Evolutionary conservation across 441 rosid genomes (phyloP), one percentile per base, ranked within the genome.

Genomic region (Dalechampia spathulata): DNA sequence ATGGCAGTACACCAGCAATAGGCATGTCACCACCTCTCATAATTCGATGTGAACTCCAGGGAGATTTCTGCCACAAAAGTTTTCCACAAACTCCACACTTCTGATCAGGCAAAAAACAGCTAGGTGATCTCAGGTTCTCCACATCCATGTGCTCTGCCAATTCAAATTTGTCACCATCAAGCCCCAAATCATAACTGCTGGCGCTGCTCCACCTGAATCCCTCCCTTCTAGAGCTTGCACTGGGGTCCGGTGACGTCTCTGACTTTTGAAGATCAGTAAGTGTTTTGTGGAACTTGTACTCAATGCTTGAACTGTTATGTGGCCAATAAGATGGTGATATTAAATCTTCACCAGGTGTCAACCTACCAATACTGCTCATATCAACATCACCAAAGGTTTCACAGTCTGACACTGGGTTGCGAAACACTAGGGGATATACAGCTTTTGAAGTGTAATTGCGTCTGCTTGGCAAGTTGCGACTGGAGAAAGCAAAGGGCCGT

Each of bases 41-140:
- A 42, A 83, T 82, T 42, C 88, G 81, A 52, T 78, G 72, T 3
- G 93, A 82, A 63, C 93, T 76, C 96, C 98, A 91, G 15, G 95
- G 95, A 9, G 98, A 91, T 63, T 72, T 91, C 61, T 87, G 95
- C 58, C 73, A 76, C 58, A 91, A 45, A 23, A 75, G 72, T 45
- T 82, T 91, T 38, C 77, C 75, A 60, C 98, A 91, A 61, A 86
- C 71, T 38, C 87, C 89, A 46, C 98, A 91, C 67, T 78, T 90
- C n/a, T 80, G 78, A 41, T 74, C 73, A 6, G 58, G 42, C 43
- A 23, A 48, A 45, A 62, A 60, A 22, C 57, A 67, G 16, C 45
- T 17, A 37, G 80, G 82, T 25, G 68, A 66, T 57, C 65, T 71
- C 41, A 59, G 58, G 65, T 56, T 77, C 64, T 71, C 87, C 25